Evolutionary conservation across 257 asterid species (phyloP), one percentile per base, ranked within the genome.

Genomic region (Leonotis leonurus): DNA sequence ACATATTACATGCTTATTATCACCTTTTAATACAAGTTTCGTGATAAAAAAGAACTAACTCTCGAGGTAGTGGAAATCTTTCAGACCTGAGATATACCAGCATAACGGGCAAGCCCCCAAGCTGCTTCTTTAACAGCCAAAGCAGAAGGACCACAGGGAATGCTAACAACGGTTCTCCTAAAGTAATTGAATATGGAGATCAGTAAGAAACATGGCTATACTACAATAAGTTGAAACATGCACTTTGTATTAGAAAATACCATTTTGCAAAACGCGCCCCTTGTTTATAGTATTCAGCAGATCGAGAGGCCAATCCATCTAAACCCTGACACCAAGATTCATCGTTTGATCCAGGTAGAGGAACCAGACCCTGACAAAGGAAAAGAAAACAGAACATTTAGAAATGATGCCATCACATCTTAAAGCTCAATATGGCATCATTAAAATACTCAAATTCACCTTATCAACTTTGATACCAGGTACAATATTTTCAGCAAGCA

Each of bases 241-340:
- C 35, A 9, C 24, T 25, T 43, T 25, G 55, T 50, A 56, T 12
- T 54, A 45, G 9, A 62, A 66, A 24, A 35, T 27, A 81, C 87
- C 87, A 81, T 70, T 81, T 81, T 37, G 84, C 87, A 65, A 91
- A 91, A 33, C 96, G 90, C 37, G 96, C 98, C 53, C 98, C 98
- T 74, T 91, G 94, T 78, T 88, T 81, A 44, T 91, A 88, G 88
- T 91, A 91, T 70, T 86, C 98, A 20, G 96, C 96, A 54, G 98
- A 84, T 60, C 98, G 73, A 62, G 96, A 88, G 70, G 95, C 98
- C 84, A 91, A 65, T 59, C 98, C 98, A 57, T 91, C 98, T 68
- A 88, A 80, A 48, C 98, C 98, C 82, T 91, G 98, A 85, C 98
- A 91, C 96, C 98, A 91, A 7, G 96, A 86, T 71, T 91, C 98